Evolutionary conservation across 768 basidiomycete genomes (phyloP).

Genomic region (Lyophyllum shimeji): DNA sequence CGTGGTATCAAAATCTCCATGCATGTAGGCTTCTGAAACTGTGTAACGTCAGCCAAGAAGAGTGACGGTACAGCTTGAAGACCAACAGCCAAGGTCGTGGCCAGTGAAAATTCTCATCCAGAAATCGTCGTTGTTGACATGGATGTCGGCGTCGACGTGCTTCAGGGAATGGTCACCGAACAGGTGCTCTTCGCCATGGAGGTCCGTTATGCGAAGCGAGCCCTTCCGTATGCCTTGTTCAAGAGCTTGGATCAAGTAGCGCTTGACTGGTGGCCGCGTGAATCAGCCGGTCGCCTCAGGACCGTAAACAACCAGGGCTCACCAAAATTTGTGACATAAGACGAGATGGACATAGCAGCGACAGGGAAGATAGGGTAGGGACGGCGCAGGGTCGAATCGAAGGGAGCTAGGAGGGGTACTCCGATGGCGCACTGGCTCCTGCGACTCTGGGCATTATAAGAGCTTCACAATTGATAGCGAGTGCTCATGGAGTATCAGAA

Average conservation of each 20-base stretch:
- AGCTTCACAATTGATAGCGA: background rate
- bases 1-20: conserved; percentile 2
- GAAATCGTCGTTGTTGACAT: background rate
- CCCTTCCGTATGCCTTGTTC: background rate
- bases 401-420: too few relatives aligned
- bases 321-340: background rate
- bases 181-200: background rate
- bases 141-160: background rate
- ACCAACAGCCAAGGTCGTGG: conserved; percentile 1
- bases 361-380: background rate
- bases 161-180: background rate
- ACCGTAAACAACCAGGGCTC: background rate
- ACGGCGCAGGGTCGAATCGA: background rate
- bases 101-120: conserved; percentile 1
- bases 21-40: conserved; percentile 5
- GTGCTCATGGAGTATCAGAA: background rate
- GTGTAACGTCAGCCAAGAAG: background rate
- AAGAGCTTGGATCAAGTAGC: background rate
- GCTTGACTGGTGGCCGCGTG: background rate
- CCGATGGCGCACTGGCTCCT: too few relatives aligned
- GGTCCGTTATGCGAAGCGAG: background rate
- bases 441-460: background rate
- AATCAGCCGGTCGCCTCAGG: background rate
- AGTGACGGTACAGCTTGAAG: background rate
- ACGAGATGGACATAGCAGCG: background rate